These are phyloP conservation scores for Sphagnum contortum DNA, from an alignment of 225 moss, liverwort and hornwort genomes.

Conservation along the genomic window DNA sequence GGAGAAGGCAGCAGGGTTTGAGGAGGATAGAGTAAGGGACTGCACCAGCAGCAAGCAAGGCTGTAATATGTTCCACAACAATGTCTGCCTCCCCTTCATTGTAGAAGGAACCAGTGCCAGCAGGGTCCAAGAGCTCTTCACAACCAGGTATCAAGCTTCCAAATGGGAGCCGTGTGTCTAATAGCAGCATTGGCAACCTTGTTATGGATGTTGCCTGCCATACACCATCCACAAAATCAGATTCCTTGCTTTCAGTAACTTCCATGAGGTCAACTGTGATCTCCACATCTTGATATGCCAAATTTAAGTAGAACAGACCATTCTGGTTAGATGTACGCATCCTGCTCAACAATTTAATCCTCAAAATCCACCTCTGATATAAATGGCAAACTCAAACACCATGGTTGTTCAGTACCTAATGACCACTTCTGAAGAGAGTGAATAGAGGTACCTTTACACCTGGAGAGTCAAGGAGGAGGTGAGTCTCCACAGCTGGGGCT, in stretches of 20 bases:
- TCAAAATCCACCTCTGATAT: no score
- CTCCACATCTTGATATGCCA: no score
- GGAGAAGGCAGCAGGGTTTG: background rate
- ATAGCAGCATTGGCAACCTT: conserved; percentile 74
- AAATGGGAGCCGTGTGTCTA: conserved; percentile 83
- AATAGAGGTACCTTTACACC: conserved; percentile 39
- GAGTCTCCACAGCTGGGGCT: conserved; percentile 53
- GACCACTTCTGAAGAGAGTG: background rate
- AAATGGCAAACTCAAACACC: no score
- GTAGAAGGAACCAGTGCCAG: conserved; percentile 90
- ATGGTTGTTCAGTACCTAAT: no score
- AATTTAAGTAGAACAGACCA: no score
- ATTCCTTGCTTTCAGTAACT: no score
- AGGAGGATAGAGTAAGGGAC: background rate
- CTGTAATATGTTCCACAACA: conserved; percentile 76
- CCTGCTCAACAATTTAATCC: no score
- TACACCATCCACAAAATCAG: background rate
- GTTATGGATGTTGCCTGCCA: conserved; percentile 56
- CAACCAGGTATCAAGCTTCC: conserved; percentile 95
- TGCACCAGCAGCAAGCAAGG: conserved; percentile 73
- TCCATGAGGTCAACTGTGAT: no score
- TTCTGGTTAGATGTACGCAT: no score
- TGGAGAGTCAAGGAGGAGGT: conserved; percentile 61
- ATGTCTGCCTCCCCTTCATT: conserved; percentile 97
- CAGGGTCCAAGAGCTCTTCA: conserved; percentile 83